Conservation (phyloP, 768 basidiomycete species). For the Tubosaeta brunneosetosa region DNA sequence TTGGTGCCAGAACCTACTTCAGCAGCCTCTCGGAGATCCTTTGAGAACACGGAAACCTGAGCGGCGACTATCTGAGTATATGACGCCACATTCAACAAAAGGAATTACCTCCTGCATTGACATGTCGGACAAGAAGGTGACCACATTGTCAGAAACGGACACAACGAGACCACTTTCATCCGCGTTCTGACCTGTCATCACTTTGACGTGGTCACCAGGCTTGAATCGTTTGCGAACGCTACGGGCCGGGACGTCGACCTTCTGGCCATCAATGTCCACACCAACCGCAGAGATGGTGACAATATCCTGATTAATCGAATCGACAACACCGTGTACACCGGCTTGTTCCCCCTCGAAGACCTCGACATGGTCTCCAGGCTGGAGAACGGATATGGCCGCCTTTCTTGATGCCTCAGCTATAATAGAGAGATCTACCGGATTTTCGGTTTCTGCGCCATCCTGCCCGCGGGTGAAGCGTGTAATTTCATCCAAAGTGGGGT, state of each 20-base stretch:
- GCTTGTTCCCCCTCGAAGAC: slow-evolving; percentile 96
- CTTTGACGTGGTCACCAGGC: slow-evolving; percentile 97
- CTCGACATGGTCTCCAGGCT: slow-evolving; percentile 96
- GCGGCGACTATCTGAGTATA: slow-evolving; percentile 4
- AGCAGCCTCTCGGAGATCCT: slow-evolving; percentile 94
- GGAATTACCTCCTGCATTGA: slow-evolving; percentile 81
- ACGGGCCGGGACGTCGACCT: slow-evolving; percentile 79
- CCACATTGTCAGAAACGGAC: slow-evolving; percentile 81
- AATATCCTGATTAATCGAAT: slow-evolving; percentile 81
- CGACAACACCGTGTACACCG: slow-evolving; percentile 89
- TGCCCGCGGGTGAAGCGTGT: slow-evolving; percentile 79
- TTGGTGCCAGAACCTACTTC: slow-evolving; percentile 94
- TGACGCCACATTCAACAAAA: neutral
- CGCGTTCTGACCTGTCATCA: slow-evolving; percentile 90
- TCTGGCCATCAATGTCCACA: slow-evolving; percentile 80
- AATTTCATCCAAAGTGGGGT: slow-evolving; percentile 95
- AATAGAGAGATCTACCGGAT: slow-evolving; percentile 78
- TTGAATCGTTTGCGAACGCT: slow-evolving; percentile 95
- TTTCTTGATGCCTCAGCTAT: slow-evolving; percentile 92
- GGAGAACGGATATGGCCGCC: slow-evolving; percentile 88
- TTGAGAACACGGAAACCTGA: slow-evolving; percentile 94
- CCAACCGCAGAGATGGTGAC: slow-evolving; percentile 79
- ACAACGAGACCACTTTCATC: slow-evolving; percentile 97
- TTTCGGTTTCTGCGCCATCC: slow-evolving; percentile 63
- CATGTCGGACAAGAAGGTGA: slow-evolving; percentile 97